Percentiles rank a stretch among this genome's conserved stretches.
Conservation (phyloP, 441 rosid species). For the Breynia disticha region DNA sequence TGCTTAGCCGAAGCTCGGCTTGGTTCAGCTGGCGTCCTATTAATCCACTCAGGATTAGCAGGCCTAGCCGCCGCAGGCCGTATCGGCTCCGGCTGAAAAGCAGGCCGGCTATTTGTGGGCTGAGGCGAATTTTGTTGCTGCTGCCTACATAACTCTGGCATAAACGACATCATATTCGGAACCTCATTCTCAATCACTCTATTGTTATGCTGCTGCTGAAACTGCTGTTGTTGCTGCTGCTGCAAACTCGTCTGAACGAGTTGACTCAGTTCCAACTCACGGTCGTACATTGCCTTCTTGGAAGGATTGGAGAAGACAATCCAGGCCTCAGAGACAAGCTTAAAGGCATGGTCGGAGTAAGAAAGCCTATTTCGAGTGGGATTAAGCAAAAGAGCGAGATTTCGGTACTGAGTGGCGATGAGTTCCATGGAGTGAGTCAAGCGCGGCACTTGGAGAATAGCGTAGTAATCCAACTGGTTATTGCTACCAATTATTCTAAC, state of each 20-base stretch:
- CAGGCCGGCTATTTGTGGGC: neutral
- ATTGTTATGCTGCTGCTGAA: conserved; percentile 4
- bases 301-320: conserved; percentile 52
- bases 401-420: conserved; percentile 65
- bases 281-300: conserved; percentile 61
- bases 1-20: conserved; percentile 3
- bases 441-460: conserved; percentile 61
- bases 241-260: too few relatives aligned
- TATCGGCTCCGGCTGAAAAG: conserved; percentile 2
- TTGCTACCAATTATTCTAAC: conserved; percentile 24
- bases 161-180: too few relatives aligned
- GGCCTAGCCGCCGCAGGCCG: conserved; percentile 9
- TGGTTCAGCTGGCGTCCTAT: conserved; percentile 3
- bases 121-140: too few relatives aligned
- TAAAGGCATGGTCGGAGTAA: conserved; percentile 67
- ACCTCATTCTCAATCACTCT: neutral
- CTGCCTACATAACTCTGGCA: too few relatives aligned
- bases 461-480: conserved; percentile 52
- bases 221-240: conserved; percentile 21
- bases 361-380: conserved; percentile 55
- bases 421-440: conserved; percentile 53
- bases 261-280: conserved; percentile 55
- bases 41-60: neutral
- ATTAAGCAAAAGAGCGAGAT: conserved; percentile 58
- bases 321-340: conserved; percentile 79